These are phyloP conservation scores for Apiotrichum veenhuisii DNA, from an alignment of 1,284 basidiomycete genomes.

Conservation along the genomic window DNA sequence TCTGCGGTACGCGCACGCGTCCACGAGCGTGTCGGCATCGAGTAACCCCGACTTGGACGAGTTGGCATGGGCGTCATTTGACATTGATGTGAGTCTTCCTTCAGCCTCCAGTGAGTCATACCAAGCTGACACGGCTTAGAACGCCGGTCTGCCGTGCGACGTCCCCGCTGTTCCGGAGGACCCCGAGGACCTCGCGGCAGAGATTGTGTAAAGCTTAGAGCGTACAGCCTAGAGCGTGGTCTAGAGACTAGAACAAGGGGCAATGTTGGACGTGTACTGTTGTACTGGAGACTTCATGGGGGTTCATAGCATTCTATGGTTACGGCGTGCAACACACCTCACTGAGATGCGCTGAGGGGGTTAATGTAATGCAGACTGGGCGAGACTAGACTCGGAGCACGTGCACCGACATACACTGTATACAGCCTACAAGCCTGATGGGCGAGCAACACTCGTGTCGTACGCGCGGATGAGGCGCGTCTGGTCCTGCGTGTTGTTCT, in stretches of 20 bases:
- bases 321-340: background rate
- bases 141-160: slow-evolving; percentile 36
- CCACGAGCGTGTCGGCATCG: slow-evolving; percentile 8
- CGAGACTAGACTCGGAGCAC: too few species aligned
- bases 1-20: slow-evolving; percentile 40
- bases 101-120: background rate
- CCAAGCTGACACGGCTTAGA: slow-evolving; percentile 20
- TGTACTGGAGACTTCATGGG: background rate
- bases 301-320: background rate
- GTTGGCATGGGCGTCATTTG: slow-evolving; percentile 37
- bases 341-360: too few species aligned
- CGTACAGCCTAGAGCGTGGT: too few species aligned
- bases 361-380: background rate
- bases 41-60: slow-evolving; percentile 12
- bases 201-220: background rate
- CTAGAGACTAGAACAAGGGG: too few species aligned
- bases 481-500: slow-evolving; percentile 79
- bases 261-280: too few species aligned
- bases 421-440: slow-evolving; percentile 40
- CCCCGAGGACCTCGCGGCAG: background rate
- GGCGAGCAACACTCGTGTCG: slow-evolving; percentile 62
- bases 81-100: slow-evolving; percentile 38
- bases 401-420: too few species aligned
- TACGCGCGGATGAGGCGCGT: slow-evolving; percentile 81
- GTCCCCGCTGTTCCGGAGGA: slow-evolving; percentile 13